phyloP scores from a whole-genome alignment of 108 stramenopile genomes.

The Cylindrotheca fusiformis region DNA sequence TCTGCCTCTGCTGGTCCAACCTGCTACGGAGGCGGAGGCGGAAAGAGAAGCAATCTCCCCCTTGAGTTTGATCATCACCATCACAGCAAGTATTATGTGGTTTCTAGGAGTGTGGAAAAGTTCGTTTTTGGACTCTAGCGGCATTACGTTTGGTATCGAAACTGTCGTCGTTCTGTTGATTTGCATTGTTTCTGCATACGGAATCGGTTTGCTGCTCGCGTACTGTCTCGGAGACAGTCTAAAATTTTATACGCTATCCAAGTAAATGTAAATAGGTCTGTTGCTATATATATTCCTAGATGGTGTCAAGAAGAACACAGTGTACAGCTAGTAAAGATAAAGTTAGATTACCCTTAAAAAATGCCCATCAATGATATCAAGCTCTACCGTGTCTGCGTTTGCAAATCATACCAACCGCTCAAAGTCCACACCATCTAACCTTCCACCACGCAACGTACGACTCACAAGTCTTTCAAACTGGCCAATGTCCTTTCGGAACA shows the following conservation, averaged over 20 bases:
- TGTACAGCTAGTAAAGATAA: too few species aligned
- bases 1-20: constrained; percentile 23
- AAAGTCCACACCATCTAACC: constrained; percentile 86
- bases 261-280: too few species aligned
- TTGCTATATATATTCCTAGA: too few species aligned
- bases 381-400: too few species aligned
- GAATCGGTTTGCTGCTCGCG: constrained; percentile 24
- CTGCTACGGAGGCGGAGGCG: neutral
- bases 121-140: constrained; percentile 50
- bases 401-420: constrained; percentile 68
- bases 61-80: constrained; percentile 29
- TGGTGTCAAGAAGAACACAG: too few species aligned
- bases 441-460: constrained; percentile 81
- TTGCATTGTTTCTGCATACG: constrained; percentile 45
- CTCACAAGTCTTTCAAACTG: constrained; percentile 86
- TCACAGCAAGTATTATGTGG: constrained; percentile 48
- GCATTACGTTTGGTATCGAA: constrained; percentile 60
- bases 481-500: constrained; percentile 89
- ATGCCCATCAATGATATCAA: too few species aligned
- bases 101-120: constrained; percentile 79
- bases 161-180: constrained; percentile 53
- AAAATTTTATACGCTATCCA: too few species aligned
- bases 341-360: too few species aligned
- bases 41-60: constrained; percentile 13
- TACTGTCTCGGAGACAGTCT: constrained; percentile 8